phyloP scores from a whole-genome alignment of 23 red algal species.

The Chondrus crispus region DNA sequence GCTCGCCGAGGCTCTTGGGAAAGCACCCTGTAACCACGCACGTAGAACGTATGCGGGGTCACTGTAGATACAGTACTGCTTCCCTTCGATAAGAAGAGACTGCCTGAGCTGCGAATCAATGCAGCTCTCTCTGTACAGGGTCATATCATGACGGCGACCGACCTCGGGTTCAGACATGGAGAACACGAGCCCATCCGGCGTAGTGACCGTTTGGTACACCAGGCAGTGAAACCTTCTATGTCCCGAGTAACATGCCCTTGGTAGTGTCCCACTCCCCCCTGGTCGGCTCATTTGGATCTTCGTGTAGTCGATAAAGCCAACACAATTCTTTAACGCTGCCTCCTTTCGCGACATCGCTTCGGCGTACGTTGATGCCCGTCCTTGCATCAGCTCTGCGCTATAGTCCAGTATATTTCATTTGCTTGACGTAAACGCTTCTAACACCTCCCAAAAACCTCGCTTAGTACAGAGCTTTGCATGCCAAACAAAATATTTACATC shows the following conservation, averaged over 20 bases:
- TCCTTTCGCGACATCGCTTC: background rate
- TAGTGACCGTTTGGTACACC: background rate
- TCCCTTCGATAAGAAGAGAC: background rate
- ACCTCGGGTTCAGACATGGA: background rate
- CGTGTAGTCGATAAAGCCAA: background rate
- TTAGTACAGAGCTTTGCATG: background rate
- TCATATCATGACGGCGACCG: conserved; percentile 6
- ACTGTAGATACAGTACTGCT: background rate
- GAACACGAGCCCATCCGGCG: background rate
- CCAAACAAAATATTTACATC: background rate
- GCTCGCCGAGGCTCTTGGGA: background rate
- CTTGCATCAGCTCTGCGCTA: background rate
- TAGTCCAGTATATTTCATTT: background rate
- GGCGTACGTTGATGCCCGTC: background rate
- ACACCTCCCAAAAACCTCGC: background rate
- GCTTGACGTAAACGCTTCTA: background rate
- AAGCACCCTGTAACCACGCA: background rate
- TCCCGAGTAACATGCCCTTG: background rate
- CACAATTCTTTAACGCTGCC: background rate
- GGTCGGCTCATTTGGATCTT: background rate
- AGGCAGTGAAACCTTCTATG: background rate
- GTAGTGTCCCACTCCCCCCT: background rate
- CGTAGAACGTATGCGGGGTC: background rate
- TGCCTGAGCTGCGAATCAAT: background rate
- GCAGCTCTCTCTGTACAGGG: background rate